Evolutionary conservation across 768 basidiomycete species (phyloP), one percentile per base, ranked within the genome.

Genomic region (Serendipita sp.): DNA sequence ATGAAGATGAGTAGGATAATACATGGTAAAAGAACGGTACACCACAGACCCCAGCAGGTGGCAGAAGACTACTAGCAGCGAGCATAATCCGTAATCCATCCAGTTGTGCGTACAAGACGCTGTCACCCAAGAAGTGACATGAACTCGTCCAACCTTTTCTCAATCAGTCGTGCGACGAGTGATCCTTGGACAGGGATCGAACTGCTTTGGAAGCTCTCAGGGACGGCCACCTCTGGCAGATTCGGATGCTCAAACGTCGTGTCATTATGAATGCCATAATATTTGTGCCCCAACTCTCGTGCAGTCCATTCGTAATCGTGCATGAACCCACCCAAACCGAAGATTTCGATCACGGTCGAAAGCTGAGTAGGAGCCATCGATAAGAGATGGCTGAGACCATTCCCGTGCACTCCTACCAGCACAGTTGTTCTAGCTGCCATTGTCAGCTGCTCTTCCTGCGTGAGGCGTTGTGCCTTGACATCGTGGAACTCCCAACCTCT

Each of bases 271-370:
- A 94, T 77, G 1, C 82, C 85, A 67, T 83, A 87, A 73, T 92
- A 83, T 16, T 72, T 76, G 78, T 88, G 84, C 3, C 88, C 88
- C 10, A 92, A 73, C 0, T 87, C 83, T 37, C 80, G 73, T 3
- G 85, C 72, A 0, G 90, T 91, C 84, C 88, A 93, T 69, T 90
- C 83, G 71, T 92, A 92, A 69, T 92, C 91, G 69, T 87, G 85
- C 31, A 90, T 85, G 70, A 89, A 92, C 0, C 89, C 91, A 2
- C 73, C 77, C 0, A 88, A 89, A 70, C 79, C 87, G 74, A 93
- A 89, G 13, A 93, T 81, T 73, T 93, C 90, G 67, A 93, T 86
- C 18, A 93, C 88, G 3, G 88, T 84, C 3, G 87, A 83, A n/a
- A 83, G 73, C 0, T 81, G 81, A 2, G 84, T 87, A 1, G 80